phyloP scores from a whole-genome alignment of 768 basidiomycete species.

The Rhodosporidiobolus sp. region DNA sequence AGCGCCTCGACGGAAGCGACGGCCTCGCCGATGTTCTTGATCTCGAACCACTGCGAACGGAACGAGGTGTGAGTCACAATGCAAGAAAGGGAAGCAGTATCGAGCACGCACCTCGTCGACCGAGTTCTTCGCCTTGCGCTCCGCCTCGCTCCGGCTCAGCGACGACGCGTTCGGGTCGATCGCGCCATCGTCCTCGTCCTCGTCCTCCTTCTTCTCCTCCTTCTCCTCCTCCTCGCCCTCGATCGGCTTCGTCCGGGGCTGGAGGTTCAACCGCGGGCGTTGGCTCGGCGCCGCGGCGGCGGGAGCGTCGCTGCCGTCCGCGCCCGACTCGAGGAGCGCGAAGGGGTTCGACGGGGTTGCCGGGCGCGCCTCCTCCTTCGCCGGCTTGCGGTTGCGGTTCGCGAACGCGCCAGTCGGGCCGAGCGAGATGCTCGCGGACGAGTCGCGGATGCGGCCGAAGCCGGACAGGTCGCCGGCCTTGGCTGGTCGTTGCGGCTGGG shows the following conservation, averaged over 20 bases:
- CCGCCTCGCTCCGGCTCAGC: slow-evolving; percentile 62
- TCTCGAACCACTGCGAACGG: slow-evolving; percentile 72
- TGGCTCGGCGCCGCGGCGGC: slow-evolving; percentile 48
- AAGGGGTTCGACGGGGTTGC: slow-evolving; percentile 57
- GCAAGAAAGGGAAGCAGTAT: neutral
- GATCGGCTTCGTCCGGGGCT: slow-evolving; percentile 73
- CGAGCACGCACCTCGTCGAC: slow-evolving; percentile 56
- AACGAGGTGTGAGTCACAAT: neutral
- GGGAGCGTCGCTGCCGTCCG: slow-evolving; percentile 39
- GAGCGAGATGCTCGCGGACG: slow-evolving; percentile 60
- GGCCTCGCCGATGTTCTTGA: slow-evolving; percentile 80
- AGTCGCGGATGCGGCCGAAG: slow-evolving; percentile 78
- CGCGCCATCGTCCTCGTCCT: slow-evolving; percentile 51
- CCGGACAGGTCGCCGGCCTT: slow-evolving; percentile 82
- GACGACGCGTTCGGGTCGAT: slow-evolving; percentile 37
- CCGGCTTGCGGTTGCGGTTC: slow-evolving; percentile 62
- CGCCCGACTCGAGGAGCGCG: slow-evolving; percentile 54
- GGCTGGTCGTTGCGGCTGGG: slow-evolving; percentile 60
- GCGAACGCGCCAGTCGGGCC: slow-evolving; percentile 82
- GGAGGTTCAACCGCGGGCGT: slow-evolving; percentile 68
- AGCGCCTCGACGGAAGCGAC: slow-evolving; percentile 78
- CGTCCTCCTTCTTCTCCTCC: slow-evolving; percentile 50
- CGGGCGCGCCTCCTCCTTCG: slow-evolving; percentile 58
- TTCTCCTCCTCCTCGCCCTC: slow-evolving; percentile 55
- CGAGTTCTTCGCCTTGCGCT: slow-evolving; percentile 69